Evolutionary conservation across 2,329 filamentous ascomycete genomes (phyloP).

Genomic region (Cadophora sp.): DNA sequence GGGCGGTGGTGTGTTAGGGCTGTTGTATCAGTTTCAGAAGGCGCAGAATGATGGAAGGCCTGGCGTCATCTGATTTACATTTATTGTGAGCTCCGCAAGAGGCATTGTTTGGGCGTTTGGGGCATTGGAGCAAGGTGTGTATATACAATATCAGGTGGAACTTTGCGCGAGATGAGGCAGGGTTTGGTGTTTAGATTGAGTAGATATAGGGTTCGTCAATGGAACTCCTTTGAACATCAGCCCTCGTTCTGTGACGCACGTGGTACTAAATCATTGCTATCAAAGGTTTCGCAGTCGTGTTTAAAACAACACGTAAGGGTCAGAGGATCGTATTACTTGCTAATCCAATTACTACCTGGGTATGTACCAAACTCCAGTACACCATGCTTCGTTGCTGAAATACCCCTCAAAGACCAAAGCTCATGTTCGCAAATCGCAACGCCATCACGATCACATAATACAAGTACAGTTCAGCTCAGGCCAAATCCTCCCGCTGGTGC

Average conservation of each 20-base stretch:
- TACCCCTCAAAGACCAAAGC: too few species aligned
- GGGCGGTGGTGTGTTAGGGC: slow-evolving; percentile 65
- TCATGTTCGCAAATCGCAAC: not conserved
- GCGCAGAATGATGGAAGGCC: slow-evolving; percentile 58
- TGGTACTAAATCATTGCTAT: too few species aligned
- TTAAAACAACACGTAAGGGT: not conserved
- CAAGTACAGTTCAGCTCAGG: not conserved
- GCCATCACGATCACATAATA: not conserved
- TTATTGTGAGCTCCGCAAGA: not conserved
- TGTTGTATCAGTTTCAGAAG: slow-evolving; percentile 72
- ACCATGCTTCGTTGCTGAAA: not conserved
- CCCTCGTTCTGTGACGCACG: too few species aligned
- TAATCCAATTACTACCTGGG: not conserved
- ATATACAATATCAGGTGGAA: not conserved
- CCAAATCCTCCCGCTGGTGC: not conserved
- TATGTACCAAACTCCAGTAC: slow-evolving; percentile 3
- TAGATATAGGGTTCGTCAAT: not conserved
- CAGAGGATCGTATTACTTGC: not conserved
- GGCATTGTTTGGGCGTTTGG: slow-evolving; percentile 1
- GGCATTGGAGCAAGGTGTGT: not conserved
- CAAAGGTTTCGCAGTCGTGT: too few species aligned
- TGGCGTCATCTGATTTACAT: slow-evolving; percentile 13
- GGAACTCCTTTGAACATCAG: not conserved
- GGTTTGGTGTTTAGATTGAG: not conserved
- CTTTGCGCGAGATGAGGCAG: not conserved